Conservation (phyloP, 306 rosid genomes). For the Biancaea sappan region DNA sequence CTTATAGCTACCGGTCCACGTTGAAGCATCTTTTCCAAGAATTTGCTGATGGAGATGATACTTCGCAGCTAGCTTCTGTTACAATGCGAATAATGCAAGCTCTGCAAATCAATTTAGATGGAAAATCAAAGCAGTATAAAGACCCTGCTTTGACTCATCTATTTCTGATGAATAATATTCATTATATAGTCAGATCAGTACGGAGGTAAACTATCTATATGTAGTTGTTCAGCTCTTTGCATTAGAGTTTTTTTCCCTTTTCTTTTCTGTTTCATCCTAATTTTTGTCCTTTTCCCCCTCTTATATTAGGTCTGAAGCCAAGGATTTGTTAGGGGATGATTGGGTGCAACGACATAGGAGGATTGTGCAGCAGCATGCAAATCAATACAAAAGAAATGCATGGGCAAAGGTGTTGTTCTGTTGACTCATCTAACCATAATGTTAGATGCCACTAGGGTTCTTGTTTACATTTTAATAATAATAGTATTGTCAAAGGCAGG, state of each 20-base stretch:
- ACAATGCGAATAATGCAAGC: constrained; percentile 80
- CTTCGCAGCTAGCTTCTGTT: constrained; percentile 62
- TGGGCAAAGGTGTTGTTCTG: constrained; percentile 64
- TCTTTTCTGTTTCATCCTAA: not conserved
- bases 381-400: constrained; percentile 57
- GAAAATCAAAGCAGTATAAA: constrained; percentile 72
- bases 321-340: constrained; percentile 77
- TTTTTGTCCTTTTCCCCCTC: not conserved
- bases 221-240: not conserved
- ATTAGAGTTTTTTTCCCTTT: not conserved
- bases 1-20: constrained; percentile 59
- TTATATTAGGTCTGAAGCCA: constrained; percentile 68
- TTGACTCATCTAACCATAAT: not conserved
- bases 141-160: constrained; percentile 68
- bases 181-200: constrained; percentile 76
- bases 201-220: constrained; percentile 53
- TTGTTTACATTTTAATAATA: not conserved
- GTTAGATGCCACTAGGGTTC: not conserved
- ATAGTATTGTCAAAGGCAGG: not conserved
- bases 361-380: constrained; percentile 53
- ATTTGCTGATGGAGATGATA: constrained; percentile 52
- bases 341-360: constrained; percentile 81
- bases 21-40: constrained; percentile 44
- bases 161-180: constrained; percentile 79
- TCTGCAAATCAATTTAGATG: constrained; percentile 75